Base-by-base conservation (phyloP, 805 yeast genomes). In the Nadsonia fulvescens region DNA sequence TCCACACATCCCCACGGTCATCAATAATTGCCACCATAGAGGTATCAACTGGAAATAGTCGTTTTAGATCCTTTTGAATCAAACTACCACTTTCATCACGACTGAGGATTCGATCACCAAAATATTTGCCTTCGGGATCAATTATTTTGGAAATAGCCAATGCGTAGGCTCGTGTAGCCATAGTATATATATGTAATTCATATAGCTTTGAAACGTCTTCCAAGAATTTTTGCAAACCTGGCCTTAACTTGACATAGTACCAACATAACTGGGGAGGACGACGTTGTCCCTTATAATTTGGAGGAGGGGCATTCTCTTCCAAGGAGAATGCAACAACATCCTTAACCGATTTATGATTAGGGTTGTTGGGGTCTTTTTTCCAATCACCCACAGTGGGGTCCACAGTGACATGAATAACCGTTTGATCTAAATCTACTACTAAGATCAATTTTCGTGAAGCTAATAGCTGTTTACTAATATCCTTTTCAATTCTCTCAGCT, bases 1-100 rank as follows among this genome's bases (percentile, higher is more conserved):
- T 78, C 98, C 98, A 89, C 12, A 89, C 98, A 48, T 89, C 98
- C 3, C 95, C 98, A 46, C 98, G 65, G 48, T 89, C 98, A 49
- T 89, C 98, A 32, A 89, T 89, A 23, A 89, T 73, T 2, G 78
- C 89, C 16, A 89, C 98, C 93, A 89, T 76, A 10, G 92, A 74
- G 13, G 92, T 92, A 37, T 86, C 93, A 2, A 86, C 92, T 0
- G 98, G 98, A 41, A 89, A 89, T 29, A 89, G 57, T 34, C 96
- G 58, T 42, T 76, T 73, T 33, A 89, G 56, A 18, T 86, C 78
- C 44, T 89, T 89, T 37, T 78, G 93, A 3, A 93, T 74, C 34
- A 86, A 51, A 5, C 82, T 76, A 0, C 96, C 96, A 48, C 92
- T 78, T 43, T 89, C 96, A 47, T 89, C 96, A 43, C 98, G 58